Evolutionary conservation across 495 filamentous ascomycete species (phyloP).

Genomic region (Cercophora samala): DNA sequence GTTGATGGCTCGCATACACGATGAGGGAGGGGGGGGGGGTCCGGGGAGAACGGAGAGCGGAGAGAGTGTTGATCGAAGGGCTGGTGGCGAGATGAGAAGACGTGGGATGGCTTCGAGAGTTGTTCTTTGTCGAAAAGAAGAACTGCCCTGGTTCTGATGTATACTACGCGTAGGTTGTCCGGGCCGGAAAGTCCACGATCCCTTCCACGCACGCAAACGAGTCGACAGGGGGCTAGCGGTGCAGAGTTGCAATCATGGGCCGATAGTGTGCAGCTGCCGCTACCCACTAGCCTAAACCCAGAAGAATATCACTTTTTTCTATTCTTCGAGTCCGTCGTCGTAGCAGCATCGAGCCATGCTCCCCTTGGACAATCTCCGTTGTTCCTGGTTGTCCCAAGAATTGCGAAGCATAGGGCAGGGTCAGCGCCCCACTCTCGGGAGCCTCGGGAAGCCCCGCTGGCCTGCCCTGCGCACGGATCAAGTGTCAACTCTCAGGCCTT

Average conservation of each 20-base stretch:
- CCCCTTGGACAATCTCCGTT: conserved; percentile 3
- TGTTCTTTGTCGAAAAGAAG: background rate
- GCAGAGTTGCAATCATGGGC: conserved; percentile 2
- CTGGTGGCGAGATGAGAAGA: background rate
- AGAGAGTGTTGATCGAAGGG: background rate
- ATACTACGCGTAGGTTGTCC: too few species aligned
- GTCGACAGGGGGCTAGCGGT: background rate
- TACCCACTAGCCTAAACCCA: background rate
- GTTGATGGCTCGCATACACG: background rate
- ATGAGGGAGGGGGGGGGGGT: background rate
- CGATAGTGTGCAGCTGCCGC: conserved; percentile 7
- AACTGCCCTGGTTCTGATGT: too few species aligned
- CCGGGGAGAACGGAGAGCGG: background rate
- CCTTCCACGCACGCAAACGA: background rate
- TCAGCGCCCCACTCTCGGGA: background rate
- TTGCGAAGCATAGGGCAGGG: background rate
- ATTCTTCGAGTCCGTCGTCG: background rate
- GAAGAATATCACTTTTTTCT: background rate
- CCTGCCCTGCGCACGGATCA: background rate
- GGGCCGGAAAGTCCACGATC: conserved; percentile 4
- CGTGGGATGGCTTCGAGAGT: background rate
- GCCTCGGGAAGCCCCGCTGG: conserved; percentile 1
- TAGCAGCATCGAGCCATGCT: background rate
- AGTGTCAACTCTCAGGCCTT: background rate
- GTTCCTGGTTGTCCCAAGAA: conserved; percentile 1